phyloP scores from a whole-genome alignment of 306 rosid genomes.

The Cucurbita maxima region DNA sequence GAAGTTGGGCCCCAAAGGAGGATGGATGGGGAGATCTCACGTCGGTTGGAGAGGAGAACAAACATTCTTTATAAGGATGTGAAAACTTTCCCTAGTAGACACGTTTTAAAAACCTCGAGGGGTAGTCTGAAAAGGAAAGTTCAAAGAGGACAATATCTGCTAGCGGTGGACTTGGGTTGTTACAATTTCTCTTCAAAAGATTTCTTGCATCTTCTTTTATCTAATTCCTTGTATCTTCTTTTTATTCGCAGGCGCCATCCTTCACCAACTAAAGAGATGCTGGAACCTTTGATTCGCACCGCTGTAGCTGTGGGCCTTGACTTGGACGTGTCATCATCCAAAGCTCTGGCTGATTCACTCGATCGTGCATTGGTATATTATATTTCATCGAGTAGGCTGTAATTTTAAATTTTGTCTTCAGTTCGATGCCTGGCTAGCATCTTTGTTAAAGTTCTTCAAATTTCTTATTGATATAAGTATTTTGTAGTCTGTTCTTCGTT shows the following conservation, averaged over 20 bases:
- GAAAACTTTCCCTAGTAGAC: too few species aligned
- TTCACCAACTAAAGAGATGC: slow-evolving; percentile 81
- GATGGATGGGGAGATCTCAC: too few species aligned
- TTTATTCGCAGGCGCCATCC: slow-evolving; percentile 76
- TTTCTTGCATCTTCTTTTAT: not conserved
- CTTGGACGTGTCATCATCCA: slow-evolving; percentile 84
- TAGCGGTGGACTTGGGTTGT: too few species aligned
- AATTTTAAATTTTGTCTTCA: not conserved
- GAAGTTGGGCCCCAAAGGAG: too few species aligned
- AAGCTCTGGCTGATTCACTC: slow-evolving; percentile 92
- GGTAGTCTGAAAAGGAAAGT: too few species aligned
- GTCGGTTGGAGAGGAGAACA: too few species aligned
- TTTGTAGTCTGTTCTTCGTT: not conserved
- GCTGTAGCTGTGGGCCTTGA: slow-evolving; percentile 80
- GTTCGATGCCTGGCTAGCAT: not conserved
- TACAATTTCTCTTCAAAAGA: not conserved
- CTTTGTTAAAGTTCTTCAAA: not conserved
- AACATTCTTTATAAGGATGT: too few species aligned
- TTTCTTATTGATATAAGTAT: not conserved
- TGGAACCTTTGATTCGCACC: slow-evolving; percentile 77
- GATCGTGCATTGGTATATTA: slow-evolving; percentile 74
- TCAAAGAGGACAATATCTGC: too few species aligned
- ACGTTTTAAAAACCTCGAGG: too few species aligned
- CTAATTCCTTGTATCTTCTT: not conserved
- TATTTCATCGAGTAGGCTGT: not conserved